A percentile compares a stretch with the other conserved stretches of the same genome.
phyloP scores from a whole-genome alignment of 2,329 filamentous ascomycete species.

The Aspergillus floridensis region DNA sequence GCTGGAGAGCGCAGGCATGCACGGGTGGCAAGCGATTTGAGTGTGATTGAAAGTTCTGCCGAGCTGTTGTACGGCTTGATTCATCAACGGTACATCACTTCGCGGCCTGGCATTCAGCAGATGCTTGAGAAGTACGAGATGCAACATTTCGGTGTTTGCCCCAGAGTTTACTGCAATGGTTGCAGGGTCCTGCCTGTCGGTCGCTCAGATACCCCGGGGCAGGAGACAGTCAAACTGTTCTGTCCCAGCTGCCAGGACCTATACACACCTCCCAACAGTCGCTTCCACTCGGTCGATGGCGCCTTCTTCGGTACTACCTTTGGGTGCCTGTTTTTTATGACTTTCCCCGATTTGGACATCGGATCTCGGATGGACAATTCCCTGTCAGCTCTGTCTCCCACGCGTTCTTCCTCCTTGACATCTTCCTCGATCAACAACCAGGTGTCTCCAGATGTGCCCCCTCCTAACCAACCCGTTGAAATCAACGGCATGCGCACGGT shows the following conservation, averaged over 20 bases:
- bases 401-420: constrained; percentile 28
- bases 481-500: constrained; percentile 84
- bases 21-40: constrained; percentile 86
- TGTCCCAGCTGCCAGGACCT: constrained; percentile 96
- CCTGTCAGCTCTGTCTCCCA: constrained; percentile 26
- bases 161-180: constrained; percentile 87
- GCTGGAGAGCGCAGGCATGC: constrained; percentile 71
- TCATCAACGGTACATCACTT: constrained; percentile 97
- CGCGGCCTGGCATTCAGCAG: constrained; percentile 90
- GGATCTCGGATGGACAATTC: constrained; percentile 61
- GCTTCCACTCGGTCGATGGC: constrained; percentile 95
- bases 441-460: constrained; percentile 29
- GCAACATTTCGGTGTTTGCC: constrained; percentile 92
- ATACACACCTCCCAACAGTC: constrained; percentile 94
- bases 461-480: constrained; percentile 49
- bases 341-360: constrained; percentile 93
- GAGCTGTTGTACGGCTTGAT: constrained; percentile 98
- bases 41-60: constrained; percentile 94
- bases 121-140: constrained; percentile 99
- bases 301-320: constrained; percentile 99
- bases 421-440: constrained; percentile 30
- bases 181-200: constrained; percentile 91
- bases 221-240: constrained; percentile 97
- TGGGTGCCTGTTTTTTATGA: constrained; percentile 95
- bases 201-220: constrained; percentile 87